Percentiles rank a stretch among this genome's conserved stretches.
Evolutionary conservation across 345 rosid species (phyloP).

Genomic region (Dipteronia sinensis): DNA sequence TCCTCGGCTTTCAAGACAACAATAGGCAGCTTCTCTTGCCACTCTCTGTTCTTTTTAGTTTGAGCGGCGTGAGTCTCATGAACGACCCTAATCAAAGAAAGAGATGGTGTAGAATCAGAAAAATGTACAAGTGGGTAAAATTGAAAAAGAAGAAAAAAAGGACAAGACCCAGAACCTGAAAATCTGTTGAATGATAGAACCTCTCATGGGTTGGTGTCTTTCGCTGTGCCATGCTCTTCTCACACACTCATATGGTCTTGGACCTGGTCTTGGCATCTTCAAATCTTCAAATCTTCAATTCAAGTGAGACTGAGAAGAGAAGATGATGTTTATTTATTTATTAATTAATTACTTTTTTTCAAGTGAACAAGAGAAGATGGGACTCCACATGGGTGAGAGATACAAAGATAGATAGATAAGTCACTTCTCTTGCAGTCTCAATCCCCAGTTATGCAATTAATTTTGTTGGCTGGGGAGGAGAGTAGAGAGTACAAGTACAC

Average conservation of each 20-base stretch:
- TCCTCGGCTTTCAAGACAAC: slow-evolving; percentile 91
- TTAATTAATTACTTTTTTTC: no score
- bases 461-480: slow-evolving; percentile 33
- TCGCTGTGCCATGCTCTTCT: slow-evolving; percentile 98
- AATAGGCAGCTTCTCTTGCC: slow-evolving; percentile 85
- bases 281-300: slow-evolving; percentile 38
- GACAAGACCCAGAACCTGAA: slow-evolving; percentile 66
- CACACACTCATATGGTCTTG: slow-evolving; percentile 94
- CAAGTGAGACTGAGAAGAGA: no score
- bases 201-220: slow-evolving; percentile 85
- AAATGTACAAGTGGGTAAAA: slow-evolving; percentile 8
- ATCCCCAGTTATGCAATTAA: slow-evolving; percentile 25
- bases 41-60: slow-evolving; percentile 86
- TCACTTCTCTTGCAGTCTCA: slow-evolving; percentile 28
- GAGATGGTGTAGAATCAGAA: slow-evolving; percentile 24
- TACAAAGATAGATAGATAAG: slow-evolving; percentile 22
- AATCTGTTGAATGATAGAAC: slow-evolving; percentile 86
- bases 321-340: no score
- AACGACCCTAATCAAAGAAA: slow-evolving; percentile 67
- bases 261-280: slow-evolving; percentile 94
- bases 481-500: not conserved
- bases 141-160: slow-evolving; percentile 4
- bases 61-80: slow-evolving; percentile 55
- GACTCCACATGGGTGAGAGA: slow-evolving; percentile 26
- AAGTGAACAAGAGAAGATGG: not conserved